These are phyloP conservation scores for Rosa lucieae DNA, from an alignment of 306 rosid genomes.

Conservation along the genomic window DNA sequence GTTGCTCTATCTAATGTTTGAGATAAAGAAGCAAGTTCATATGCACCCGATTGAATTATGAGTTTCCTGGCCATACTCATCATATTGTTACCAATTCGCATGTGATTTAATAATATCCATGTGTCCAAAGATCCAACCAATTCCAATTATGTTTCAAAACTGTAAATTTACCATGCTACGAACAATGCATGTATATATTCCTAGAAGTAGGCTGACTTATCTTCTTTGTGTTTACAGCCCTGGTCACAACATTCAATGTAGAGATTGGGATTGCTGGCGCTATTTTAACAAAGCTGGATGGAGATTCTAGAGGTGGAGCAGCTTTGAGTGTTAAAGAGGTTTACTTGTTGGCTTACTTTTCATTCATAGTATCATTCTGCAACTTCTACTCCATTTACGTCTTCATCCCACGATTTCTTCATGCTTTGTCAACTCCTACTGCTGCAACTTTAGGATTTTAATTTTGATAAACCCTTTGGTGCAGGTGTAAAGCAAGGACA, in stretches of 20 bases:
- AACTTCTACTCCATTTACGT: background rate
- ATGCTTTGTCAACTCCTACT: no score
- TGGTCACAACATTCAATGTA: slow-evolving; percentile 88
- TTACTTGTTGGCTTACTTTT: slow-evolving; percentile 4
- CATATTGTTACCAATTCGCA: background rate
- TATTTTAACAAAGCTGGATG: slow-evolving; percentile 96
- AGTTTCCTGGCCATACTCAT: background rate
- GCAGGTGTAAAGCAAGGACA: no score
- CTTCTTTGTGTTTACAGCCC: slow-evolving; percentile 24
- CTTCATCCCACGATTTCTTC: background rate
- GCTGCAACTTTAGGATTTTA: no score
- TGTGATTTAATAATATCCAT: background rate
- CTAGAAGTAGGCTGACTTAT: no score
- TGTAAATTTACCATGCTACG: no score
- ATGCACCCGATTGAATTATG: background rate
- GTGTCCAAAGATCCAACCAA: background rate
- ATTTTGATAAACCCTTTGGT: no score
- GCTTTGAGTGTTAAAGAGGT: slow-evolving; percentile 99
- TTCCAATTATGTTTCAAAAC: slow-evolving; percentile 22
- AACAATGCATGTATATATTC: no score
- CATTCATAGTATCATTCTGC: background rate
- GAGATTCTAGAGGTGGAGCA: slow-evolving; percentile 99
- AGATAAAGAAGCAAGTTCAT: background rate
- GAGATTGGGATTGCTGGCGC: slow-evolving; percentile 99
- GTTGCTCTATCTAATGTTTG: background rate